A percentile compares a stretch with the other conserved stretches of the same genome.
Conservation (phyloP, 192 early-diverging fungal species). For the Mortierella antarctica region DNA sequence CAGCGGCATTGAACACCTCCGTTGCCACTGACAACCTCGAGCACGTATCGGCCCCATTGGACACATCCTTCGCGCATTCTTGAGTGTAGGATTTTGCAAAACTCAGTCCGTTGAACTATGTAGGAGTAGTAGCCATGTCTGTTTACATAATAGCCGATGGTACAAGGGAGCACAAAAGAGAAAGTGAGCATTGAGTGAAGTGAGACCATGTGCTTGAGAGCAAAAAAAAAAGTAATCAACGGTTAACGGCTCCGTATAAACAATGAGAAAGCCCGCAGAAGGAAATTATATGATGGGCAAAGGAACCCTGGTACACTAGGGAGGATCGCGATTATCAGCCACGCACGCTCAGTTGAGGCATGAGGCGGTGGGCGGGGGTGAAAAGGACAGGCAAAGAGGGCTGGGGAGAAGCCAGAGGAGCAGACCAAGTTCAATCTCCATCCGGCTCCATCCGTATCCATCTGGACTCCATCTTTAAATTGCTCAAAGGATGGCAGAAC, state of each 20-base stretch:
- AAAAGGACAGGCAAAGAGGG: too few species aligned
- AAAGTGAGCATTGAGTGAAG: background rate
- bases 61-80: conserved; percentile 1
- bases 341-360: too few species aligned
- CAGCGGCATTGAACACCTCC: conserved; percentile 11
- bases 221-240: background rate
- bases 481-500: too few species aligned
- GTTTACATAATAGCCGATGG: background rate
- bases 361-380: too few species aligned
- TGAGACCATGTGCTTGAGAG: background rate
- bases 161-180: background rate
- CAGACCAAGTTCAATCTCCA: too few species aligned
- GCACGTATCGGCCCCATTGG: conserved; percentile 9
- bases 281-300: too few species aligned
- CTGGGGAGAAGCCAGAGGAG: too few species aligned
- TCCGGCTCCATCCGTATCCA: too few species aligned
- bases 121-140: conserved; percentile 11
- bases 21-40: conserved; percentile 10
- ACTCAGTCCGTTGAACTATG: conserved; percentile 12
- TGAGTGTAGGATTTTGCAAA: conserved; percentile 3
- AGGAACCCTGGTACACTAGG: too few species aligned
- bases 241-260: background rate
- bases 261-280: too few species aligned
- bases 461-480: too few species aligned
- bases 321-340: too few species aligned